Base-by-base conservation (phyloP, 148 eudicot species). In the Camellia japonica region DNA sequence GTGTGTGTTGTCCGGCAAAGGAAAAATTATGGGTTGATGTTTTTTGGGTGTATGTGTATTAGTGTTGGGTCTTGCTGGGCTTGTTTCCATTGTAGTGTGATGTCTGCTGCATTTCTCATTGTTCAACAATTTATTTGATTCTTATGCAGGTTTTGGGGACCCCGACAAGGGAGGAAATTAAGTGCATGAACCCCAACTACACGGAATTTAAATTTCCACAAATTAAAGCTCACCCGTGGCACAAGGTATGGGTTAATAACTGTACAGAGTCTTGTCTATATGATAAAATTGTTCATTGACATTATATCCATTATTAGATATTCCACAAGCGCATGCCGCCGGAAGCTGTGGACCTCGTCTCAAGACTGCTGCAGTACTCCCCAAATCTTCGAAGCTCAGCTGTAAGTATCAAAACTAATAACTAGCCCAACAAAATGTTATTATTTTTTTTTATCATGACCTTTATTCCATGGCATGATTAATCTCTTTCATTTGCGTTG, bases 171-270 rank as follows among this genome's bases (percentile, higher is more conserved):
- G 98, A 94, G 82, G 98, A 94, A 82, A 94, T 94, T 15, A 94
- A 92, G 83, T 94, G 98, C 83, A 94, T 94, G 98, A 94, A 94
- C 82, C 98, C 98, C 10, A 92, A 94, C 84, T 94, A 94, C 77
- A 94, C 94, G 0, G 98, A 94, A 79, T 94, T 90, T 68, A 94
- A 90, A 80, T 91, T 94, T 71, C 98, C 98, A 3, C 98, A 94
- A 84, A 94, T 94, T 62, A 94, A 94, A 85, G 98, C 98, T 61
- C 98, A 94, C 78, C 98, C 97, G 69, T 94, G 98, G 98, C 98
- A 94, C 82, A 94, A 92, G 97, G 98, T 92, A 89, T 66, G 78
- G n/a, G 44, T 47, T n/a, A 20, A 14, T 23, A 6, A 19, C 10
- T 56, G 30, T 8, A 44, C 12, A 38, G 23, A 2, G 3, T 42